phyloP scores from a whole-genome alignment of 2,329 filamentous ascomycete genomes.

The Zopfia rhizophila region DNA sequence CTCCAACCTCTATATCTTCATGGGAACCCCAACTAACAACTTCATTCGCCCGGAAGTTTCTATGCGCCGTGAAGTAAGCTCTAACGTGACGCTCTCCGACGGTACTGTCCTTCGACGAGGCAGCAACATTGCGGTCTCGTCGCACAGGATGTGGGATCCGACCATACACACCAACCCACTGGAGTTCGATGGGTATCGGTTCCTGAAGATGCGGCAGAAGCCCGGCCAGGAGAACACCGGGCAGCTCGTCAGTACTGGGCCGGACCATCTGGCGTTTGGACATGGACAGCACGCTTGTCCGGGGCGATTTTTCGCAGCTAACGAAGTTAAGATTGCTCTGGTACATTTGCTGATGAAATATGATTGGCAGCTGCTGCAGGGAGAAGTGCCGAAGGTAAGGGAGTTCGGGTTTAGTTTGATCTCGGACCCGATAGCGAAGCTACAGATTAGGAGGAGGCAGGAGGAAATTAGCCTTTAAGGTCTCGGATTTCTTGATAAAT shows the following conservation, averaged over 20 bases:
- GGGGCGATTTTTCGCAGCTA: conserved; percentile 32
- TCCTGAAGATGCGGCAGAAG: conserved; percentile 16
- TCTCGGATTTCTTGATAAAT: too few relatives aligned
- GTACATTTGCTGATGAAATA: conserved; percentile 26
- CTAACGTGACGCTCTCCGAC: conserved; percentile 37
- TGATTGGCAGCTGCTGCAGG: conserved; percentile 22
- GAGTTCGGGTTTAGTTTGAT: too few relatives aligned
- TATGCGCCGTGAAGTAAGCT: conserved; percentile 36
- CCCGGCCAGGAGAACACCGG: conserved; percentile 10
- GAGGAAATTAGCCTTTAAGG: too few relatives aligned
- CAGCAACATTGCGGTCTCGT: conserved; percentile 15
- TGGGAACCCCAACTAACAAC: not conserved
- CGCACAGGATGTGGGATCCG: conserved; percentile 9
- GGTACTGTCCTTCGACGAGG: conserved; percentile 35
- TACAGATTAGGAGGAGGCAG: too few relatives aligned
- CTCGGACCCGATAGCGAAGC: too few relatives aligned
- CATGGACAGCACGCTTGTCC: conserved; percentile 27
- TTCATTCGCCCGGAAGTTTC: conserved; percentile 26
- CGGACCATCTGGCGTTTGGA: conserved; percentile 26
- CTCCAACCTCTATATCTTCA: too few relatives aligned
- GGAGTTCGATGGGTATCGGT: conserved; percentile 23
- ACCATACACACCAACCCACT: conserved; percentile 11
- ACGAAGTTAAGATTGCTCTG: conserved; percentile 30
- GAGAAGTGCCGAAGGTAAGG: too few relatives aligned
- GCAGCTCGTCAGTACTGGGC: conserved; percentile 17